Percentiles rank a stretch among this genome's conserved stretches.
Conservation (phyloP, 2,329 filamentous ascomycete species). For the Aspergillus pseudoglaucus region DNA sequence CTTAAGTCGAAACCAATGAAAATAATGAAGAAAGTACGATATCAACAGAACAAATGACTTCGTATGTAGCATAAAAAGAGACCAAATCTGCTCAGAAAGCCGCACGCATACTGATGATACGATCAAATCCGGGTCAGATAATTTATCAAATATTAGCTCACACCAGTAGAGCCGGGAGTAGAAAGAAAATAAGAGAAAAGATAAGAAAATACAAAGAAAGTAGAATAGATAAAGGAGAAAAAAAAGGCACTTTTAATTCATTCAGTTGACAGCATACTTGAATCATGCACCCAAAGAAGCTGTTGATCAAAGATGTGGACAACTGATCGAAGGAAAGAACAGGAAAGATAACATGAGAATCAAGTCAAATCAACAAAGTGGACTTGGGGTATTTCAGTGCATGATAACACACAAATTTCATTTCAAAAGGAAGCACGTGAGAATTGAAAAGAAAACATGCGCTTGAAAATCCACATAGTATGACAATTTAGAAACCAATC, state of each 20-base stretch:
- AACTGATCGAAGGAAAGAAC: constrained; percentile 23
- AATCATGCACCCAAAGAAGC: constrained; percentile 26
- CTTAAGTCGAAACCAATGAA: too few relatives aligned
- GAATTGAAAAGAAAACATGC: constrained; percentile 21
- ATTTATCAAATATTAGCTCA: constrained; percentile 7
- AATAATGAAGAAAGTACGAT: too few relatives aligned
- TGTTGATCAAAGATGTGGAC: constrained; percentile 24
- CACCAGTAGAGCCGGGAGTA: neutral
- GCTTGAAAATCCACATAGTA: constrained; percentile 35
- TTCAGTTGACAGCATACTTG: constrained; percentile 21
- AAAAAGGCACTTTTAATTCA: constrained; percentile 31
- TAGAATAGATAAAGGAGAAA: constrained; percentile 11
- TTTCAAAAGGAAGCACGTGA: constrained; percentile 35
- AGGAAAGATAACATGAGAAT: constrained; percentile 21
- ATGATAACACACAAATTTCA: constrained; percentile 37
- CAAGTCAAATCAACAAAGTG: constrained; percentile 30
- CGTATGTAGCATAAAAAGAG: neutral
- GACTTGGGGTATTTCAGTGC: constrained; percentile 39
- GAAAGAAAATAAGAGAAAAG: neutral
- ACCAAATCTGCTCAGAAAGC: constrained; percentile 6
- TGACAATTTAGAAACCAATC: constrained; percentile 16
- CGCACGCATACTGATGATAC: constrained; percentile 19
- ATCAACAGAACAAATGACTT: too few relatives aligned
- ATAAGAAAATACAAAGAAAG: constrained; percentile 10
- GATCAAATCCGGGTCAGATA: constrained; percentile 15